A percentile compares a stretch with the other conserved stretches of the same genome.
Evolutionary conservation across 192 early-diverging fungal species (phyloP).

Genomic region (Oehlia diaphana): DNA sequence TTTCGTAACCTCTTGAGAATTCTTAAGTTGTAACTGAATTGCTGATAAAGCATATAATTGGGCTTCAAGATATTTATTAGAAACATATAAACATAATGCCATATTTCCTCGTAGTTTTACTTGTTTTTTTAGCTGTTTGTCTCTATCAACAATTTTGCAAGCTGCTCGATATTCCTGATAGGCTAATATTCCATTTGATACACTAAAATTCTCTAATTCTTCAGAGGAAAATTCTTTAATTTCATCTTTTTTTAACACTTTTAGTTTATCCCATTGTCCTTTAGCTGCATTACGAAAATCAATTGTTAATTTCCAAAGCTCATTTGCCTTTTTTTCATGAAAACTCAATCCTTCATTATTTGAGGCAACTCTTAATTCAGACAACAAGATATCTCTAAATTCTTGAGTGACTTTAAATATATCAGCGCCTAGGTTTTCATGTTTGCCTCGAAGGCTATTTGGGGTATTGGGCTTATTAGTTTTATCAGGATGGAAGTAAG

Average conservation of each 20-base stretch:
- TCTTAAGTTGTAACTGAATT: neutral
- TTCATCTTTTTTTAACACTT: neutral
- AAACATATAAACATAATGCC: conserved; percentile 7
- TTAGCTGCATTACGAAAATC: conserved; percentile 6
- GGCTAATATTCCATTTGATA: neutral
- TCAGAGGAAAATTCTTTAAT: neutral
- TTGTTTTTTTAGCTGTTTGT: neutral
- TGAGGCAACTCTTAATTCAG: neutral
- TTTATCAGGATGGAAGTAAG: conserved; percentile 8
- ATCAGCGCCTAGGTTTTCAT: neutral
- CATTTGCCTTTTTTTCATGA: conserved; percentile 14
- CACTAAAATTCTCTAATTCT: neutral
- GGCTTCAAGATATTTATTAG: neutral
- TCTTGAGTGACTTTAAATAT: neutral
- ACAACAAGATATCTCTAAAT: neutral
- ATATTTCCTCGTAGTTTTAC: conserved; percentile 4
- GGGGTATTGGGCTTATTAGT: neutral
- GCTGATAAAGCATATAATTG: conserved; percentile 17
- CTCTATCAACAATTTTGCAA: conserved; percentile 2
- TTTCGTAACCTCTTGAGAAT: neutral
- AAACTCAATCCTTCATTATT: neutral
- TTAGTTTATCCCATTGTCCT: neutral
- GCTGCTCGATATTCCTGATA: neutral
- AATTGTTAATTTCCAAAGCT: neutral
- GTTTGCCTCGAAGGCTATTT: neutral